Evolutionary conservation across 106 monocot genomes (phyloP), one percentile per base, ranked within the genome.

Genomic region (Dendrobium nobile): DNA sequence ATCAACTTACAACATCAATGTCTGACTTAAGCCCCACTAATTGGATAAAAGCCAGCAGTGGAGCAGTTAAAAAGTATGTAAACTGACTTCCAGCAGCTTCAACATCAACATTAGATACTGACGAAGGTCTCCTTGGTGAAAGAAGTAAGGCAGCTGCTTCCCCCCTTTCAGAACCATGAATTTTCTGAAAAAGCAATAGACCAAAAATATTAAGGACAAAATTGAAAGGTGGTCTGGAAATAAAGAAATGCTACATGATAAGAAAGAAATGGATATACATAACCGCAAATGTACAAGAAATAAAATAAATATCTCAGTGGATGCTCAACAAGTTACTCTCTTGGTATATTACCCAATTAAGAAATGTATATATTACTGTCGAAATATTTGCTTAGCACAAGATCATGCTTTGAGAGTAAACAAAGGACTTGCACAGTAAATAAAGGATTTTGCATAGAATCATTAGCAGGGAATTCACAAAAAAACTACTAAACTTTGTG

Each of bases 31-130:
- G 78, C 19, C 92, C 88, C 47, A 88, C 86, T 85, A 98, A 78
- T 73, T 91, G 86, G 85, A 87, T 91, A 80, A 95, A 98, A 24
- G 98, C 98, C 79, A 83, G 88, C 40, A 98, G 79, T 72, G 98
- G 98, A 82, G 92, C 83, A 83, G 98, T 93, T 75, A 98, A 83
- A 76, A 98, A 98, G 79, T 87, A 89, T 55, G 98, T 95, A 88
- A 98, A 98, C 79, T 88, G 89, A 70, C 92, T 98, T 82, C 98
- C 92, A 73, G 65, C 75, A 31, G 79, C 45, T 31, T 85, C 67
- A 82, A 41, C 33, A 80, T 90, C 89, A 56, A 84, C 77, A 76
- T 85, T 37, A 82, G 85, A 87, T 84, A 59, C 72, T 13, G 84
- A 80, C 67, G 78, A 73, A 67, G 85, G 77, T 78, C 72, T 95